These are phyloP conservation scores for Xylaria curta DNA, from an alignment of 495 filamentous ascomycete species.

Conservation along the genomic window DNA sequence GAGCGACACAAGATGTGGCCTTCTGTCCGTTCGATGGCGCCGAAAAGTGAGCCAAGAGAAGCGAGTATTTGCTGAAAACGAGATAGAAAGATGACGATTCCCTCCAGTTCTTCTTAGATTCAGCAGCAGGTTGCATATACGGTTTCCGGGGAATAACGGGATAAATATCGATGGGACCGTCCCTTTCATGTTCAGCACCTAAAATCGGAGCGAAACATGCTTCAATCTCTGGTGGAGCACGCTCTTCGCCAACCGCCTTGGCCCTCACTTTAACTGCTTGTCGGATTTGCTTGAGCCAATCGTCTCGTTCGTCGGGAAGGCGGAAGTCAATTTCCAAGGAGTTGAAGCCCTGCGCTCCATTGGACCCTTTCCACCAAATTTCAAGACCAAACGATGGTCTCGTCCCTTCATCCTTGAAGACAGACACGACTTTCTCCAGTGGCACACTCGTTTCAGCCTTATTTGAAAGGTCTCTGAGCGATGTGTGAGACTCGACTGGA, in stretches of 20 bases:
- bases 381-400: conserved; percentile 81
- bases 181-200: conserved; percentile 66
- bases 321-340: conserved; percentile 69
- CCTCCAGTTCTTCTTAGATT: conserved; percentile 62
- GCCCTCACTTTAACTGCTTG: conserved; percentile 62
- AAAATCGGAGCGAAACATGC: conserved; percentile 70
- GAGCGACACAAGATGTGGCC: conserved; percentile 28
- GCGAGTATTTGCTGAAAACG: conserved; percentile 80
- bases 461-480: conserved; percentile 29
- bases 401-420: conserved; percentile 80
- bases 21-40: conserved; percentile 48
- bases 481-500: conserved; percentile 34
- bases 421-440: conserved; percentile 75
- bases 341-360: conserved; percentile 59
- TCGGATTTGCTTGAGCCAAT: conserved; percentile 75
- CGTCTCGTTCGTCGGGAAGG: conserved; percentile 73
- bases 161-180: conserved; percentile 77
- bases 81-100: conserved; percentile 88
- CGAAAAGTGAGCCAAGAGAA: conserved; percentile 79
- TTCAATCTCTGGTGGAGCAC: conserved; percentile 65
- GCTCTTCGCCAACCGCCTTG: conserved; percentile 50
- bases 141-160: conserved; percentile 79
- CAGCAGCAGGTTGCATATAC: conserved; percentile 50
- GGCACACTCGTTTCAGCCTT: conserved; percentile 56
- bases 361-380: conserved; percentile 77